phyloP scores from a whole-genome alignment of 345 rosid species.

The Lumnitzera racemosa region DNA sequence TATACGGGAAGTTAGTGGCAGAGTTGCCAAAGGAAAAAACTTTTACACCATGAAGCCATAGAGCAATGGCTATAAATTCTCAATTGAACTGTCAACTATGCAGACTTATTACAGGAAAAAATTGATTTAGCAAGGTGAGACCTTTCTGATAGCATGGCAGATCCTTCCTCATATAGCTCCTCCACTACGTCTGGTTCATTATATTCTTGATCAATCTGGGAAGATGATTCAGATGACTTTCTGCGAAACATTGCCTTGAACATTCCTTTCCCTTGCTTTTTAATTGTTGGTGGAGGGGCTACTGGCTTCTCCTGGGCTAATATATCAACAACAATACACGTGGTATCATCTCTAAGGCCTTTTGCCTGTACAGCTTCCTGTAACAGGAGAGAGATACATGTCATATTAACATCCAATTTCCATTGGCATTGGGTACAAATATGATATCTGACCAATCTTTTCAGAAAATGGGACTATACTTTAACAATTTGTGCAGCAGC shows the following conservation, averaged over 20 bases:
- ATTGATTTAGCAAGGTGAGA: conserved; percentile 13
- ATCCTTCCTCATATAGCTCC: conserved; percentile 91
- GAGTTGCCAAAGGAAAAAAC: too few relatives aligned
- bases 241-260: conserved; percentile 83
- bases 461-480: conserved; percentile 31
- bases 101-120: too few relatives aligned
- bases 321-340: conserved; percentile 94
- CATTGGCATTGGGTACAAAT: neutral
- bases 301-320: conserved; percentile 72
- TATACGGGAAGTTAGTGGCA: too few relatives aligned
- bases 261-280: conserved; percentile 75
- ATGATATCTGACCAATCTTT: neutral
- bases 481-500: conserved; percentile 91
- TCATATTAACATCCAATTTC: neutral
- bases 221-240: conserved; percentile 63
- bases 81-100: too few relatives aligned
- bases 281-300: conserved; percentile 58
- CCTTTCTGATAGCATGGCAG: conserved; percentile 98
- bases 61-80: too few relatives aligned
- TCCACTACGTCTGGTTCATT: conserved; percentile 77
- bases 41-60: too few relatives aligned
- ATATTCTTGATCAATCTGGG: conserved; percentile 58
- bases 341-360: conserved; percentile 97
- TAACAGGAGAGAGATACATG: conserved; percentile 11
- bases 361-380: conserved; percentile 82